Evolutionary conservation across 352 stramenopile genomes (phyloP), one percentile per base, ranked within the genome.

Genomic region (Globisporangium alternatum): DNA sequence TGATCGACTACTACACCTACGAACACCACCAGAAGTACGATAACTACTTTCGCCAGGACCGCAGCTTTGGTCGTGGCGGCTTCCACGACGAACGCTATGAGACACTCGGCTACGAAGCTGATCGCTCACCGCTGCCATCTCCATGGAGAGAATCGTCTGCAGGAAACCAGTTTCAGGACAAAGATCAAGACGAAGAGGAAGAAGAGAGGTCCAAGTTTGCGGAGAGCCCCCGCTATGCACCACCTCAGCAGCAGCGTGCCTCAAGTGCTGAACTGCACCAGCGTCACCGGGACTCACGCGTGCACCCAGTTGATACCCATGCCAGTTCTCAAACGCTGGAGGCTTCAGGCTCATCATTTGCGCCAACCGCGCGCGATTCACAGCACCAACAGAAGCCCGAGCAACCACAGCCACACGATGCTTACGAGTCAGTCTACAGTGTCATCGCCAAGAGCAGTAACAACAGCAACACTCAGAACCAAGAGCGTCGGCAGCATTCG

Each of bases 1-100:
- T 59, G 7, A 25, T 62, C 2, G 53, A 59, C 54, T 63, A 59
- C 44, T 63, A 63, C 45, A 51, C 53, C 33, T 67, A 58, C 17
- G 53, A 63, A 0, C 53, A 62, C 13, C 53, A 58, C 8, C 53
- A 67, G 33, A 41, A 56, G 33, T 33, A 52, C 21, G 53, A 55
- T 8, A 15, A 13, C 30, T 47, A 57, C 22, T 51, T 62, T 2
- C n/a, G 5, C 10, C 61, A 61, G 21, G 53, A 51, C 17, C 19
- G 22, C 15, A 51, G 43, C 43, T 56, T 57, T 28, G 31, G 10
- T 30, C 41, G n/a, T 1, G n/a, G n/a, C 1, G 13, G 17, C 61
- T 49, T 41, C n/a, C 31, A 61, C 41, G 44, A 17, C 30, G 51
- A 54, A 33, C 30, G 33, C 41, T 67, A 44, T 43, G 56, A 55